Base-by-base conservation (phyloP, 2,329 filamentous ascomycete genomes). In the Hymenoscyphus infarciens region DNA sequence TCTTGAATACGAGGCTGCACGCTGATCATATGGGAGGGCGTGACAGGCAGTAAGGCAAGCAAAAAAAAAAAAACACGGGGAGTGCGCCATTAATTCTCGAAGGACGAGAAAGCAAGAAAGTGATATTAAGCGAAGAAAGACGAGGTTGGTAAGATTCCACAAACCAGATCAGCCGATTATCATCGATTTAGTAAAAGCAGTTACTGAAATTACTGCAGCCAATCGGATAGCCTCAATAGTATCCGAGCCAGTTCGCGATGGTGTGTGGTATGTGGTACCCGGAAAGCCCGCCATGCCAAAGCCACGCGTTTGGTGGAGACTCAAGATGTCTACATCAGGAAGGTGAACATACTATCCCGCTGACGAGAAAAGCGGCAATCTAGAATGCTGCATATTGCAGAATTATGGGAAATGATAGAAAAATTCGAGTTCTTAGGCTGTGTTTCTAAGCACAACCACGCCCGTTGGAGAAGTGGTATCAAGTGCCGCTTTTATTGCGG, bases 51-150 rank as follows among this genome's bases (percentile, higher is more conserved):
- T 27, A 27, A 27, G 25, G 25, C 25, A 27, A 27, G 25, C 25
- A 27, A 27, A 27, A 4, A 27, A 27, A 27, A 27, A 4, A 27
- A 27, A 27, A 27, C 25, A 27, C 25, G 2, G 25, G 25, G 25
- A 27, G 25, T 27, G 25, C 25, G 25, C 25, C 25, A 27, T 27
- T 27, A 27, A 27, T 27, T 27, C 25, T 27, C 25, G 4, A 27
- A 27, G 25, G 25, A 27, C 25, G 25, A 27, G 25, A 27, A 27
- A 27, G 25, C 25, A 27, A 27, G 25, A 27, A 27, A 27, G 22
- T 31, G 29, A 8, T 31, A 65, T 31, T 35, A 61, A 22, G n/a
- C 56, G 49, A 31, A 63, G n/a, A 39, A 63, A 57, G 19, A 63
- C 22, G 7, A 33, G 15, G 11, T 38, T 38, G 35, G 29, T 31